Conservation (phyloP, 352 stramenopile species). For the Phytopythium mirpurense region DNA sequence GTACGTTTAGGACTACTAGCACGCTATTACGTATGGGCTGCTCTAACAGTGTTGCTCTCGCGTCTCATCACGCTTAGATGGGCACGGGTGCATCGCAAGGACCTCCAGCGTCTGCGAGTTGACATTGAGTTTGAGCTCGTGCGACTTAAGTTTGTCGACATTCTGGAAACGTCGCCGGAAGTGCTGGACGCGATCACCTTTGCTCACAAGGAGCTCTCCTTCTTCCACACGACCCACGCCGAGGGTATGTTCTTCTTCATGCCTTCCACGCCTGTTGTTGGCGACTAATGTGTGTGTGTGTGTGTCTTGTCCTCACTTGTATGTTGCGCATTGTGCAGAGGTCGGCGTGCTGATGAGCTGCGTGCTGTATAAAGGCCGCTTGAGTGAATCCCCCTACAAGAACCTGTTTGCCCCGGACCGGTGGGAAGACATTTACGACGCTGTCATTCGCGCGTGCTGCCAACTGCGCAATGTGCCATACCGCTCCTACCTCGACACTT, state of each 20-base stretch:
- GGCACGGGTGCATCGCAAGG: constrained; percentile 45
- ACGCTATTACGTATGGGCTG: not conserved
- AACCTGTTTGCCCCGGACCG: constrained; percentile 59
- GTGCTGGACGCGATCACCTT: constrained; percentile 70
- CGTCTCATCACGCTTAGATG: constrained; percentile 28
- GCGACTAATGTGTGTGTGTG: too few relatives aligned
- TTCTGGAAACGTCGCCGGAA: constrained; percentile 55
- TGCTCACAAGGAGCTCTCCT: constrained; percentile 51
- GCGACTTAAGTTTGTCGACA: constrained; percentile 76
- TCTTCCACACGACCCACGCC: constrained; percentile 53
- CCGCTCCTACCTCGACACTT: constrained; percentile 69
- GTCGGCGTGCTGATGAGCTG: constrained; percentile 78
- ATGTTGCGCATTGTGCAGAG: too few relatives aligned
- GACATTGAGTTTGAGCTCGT: constrained; percentile 83
- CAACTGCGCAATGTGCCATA: constrained; percentile 63
- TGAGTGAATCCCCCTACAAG: constrained; percentile 78
- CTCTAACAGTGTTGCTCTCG: constrained; percentile 2
- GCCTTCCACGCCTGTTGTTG: not conserved
- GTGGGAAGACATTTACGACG: constrained; percentile 69
- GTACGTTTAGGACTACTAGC: constrained; percentile 22
- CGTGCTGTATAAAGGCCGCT: constrained; percentile 65
- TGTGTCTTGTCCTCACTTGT: too few relatives aligned
- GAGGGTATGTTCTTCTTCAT: constrained; percentile 23
- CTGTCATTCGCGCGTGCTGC: constrained; percentile 70
- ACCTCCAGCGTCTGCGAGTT: constrained; percentile 43